These are phyloP conservation scores for Talaromyces stipitatus DNA, from an alignment of 495 filamentous ascomycete species.

Conservation along the genomic window DNA sequence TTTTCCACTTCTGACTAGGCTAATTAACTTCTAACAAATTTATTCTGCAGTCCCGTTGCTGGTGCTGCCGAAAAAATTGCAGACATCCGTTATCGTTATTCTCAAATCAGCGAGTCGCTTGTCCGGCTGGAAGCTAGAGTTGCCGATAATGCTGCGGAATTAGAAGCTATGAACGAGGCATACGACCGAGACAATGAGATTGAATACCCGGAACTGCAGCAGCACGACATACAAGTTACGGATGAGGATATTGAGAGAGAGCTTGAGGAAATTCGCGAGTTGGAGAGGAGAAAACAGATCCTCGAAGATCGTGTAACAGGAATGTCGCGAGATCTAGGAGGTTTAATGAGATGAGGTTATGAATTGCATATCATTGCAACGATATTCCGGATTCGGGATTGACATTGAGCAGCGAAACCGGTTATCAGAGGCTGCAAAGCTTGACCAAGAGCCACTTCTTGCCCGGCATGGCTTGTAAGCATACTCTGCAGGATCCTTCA, in stretches of 20 bases:
- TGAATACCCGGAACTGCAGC: constrained; percentile 30
- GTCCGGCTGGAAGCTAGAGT: constrained; percentile 72
- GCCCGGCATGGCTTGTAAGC: not conserved
- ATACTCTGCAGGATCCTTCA: no score
- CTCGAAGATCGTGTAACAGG: constrained; percentile 71
- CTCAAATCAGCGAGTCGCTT: constrained; percentile 65
- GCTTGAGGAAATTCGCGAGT: constrained; percentile 67
- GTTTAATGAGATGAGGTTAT: constrained; percentile 43
- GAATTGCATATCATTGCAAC: not conserved
- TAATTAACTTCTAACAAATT: not conserved
- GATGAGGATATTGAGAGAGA: constrained; percentile 69
- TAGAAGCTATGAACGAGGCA: constrained; percentile 64
- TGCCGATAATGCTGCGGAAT: constrained; percentile 63
- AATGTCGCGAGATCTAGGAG: constrained; percentile 75
- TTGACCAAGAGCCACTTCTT: not conserved
- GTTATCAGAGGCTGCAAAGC: not conserved
- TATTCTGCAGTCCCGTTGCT: constrained; percentile 54
- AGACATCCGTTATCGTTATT: constrained; percentile 61
- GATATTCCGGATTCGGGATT: not conserved
- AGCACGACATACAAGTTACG: constrained; percentile 47
- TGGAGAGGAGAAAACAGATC: constrained; percentile 68
- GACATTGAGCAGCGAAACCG: no score
- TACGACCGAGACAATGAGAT: constrained; percentile 31
- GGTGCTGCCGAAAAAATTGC: constrained; percentile 77
- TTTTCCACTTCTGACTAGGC: not conserved